Evolutionary conservation across 2,329 filamentous ascomycete genomes (phyloP), one percentile per base, ranked within the genome.

Genomic region (Paracoccidioides brasiliensis): DNA sequence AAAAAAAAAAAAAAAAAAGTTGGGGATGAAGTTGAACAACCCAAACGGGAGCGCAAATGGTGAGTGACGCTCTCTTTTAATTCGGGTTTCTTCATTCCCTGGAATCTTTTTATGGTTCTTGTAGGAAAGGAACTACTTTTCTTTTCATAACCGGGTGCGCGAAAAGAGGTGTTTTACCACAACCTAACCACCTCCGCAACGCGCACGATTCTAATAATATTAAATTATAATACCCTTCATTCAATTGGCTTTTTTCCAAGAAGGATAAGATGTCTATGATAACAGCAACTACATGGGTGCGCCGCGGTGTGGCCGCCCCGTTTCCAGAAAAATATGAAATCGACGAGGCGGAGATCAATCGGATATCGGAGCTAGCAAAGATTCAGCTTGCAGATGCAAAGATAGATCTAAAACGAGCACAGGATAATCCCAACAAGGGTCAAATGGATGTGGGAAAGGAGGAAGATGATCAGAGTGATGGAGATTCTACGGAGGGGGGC

Each of bases 311-410:
- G 64, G 84, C 86, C 55, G 85, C 86, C 49, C 83, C 84, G 51
- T 88, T 89, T 63, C 86, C 86, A 14, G 78, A 79, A 43, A 87
- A 86, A 69, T 88, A 88, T 68, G 80, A 84, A 57, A 81, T 90
- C 56, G 82, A 89, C 70, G 86, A 90, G 68, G 78, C 79, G 60
- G 86, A 90, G 69, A 87, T 86, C 64, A 79, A 82, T 65, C 81
- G 86, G 64, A 90, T 90, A 74, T 84, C 85, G 14, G 78, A 80
- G 66, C 76, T 90, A 60, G 86, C 86, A 35, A 83, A 85, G 70
- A 75, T 88, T 59, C 86, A 95, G 73, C 80, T 96, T 37, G 88
- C 96, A 66, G 93, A 97, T 72, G 93, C 93, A 32, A 85, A 91
- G 66, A 87, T 90, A 33, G 90, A 93, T 66, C 73, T 95, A 59